These are phyloP conservation scores for Ustilago nuda DNA, from an alignment of 1,284 basidiomycete genomes.

Conservation along the genomic window DNA sequence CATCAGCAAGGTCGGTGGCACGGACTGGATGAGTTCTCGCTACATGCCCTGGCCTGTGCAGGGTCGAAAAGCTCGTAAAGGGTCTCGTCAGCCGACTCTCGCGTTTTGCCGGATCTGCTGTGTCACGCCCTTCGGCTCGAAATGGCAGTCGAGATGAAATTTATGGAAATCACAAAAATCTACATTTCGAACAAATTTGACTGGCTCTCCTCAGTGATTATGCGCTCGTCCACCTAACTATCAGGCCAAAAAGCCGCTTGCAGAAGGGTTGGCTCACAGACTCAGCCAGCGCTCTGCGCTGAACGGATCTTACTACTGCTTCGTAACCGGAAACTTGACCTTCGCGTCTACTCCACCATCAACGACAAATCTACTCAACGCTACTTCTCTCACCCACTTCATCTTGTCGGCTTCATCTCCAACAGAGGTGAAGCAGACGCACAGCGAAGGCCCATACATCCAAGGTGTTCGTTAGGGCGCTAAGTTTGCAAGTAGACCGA, in stretches of 20 bases:
- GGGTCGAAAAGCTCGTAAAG: neutral
- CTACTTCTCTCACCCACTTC: neutral
- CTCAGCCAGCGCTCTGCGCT: neutral
- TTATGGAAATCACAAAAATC: neutral
- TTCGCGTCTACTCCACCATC: neutral
- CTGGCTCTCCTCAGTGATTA: conserved; percentile 7
- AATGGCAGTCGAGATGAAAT: conserved; percentile 3
- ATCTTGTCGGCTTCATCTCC: neutral
- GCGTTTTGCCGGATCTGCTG: neutral
- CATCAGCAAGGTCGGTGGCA: neutral
- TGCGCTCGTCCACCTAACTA: neutral
- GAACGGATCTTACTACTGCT: neutral
- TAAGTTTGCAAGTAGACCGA: neutral
- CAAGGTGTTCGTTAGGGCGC: neutral
- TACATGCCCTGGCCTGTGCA: conserved; percentile 1
- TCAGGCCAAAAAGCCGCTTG: conserved; percentile 5
- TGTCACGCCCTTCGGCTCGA: neutral
- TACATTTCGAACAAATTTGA: conserved; percentile 3
- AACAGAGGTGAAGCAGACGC: neutral
- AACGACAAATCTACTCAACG: neutral
- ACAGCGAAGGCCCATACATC: neutral
- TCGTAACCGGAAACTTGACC: neutral
- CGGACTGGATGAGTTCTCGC: neutral
- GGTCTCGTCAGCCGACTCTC: conserved; percentile 1
- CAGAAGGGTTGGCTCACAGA: neutral